Evolutionary conservation across 2,329 filamentous ascomycete genomes (phyloP).

Genomic region (Albifimbria verrucaria): DNA sequence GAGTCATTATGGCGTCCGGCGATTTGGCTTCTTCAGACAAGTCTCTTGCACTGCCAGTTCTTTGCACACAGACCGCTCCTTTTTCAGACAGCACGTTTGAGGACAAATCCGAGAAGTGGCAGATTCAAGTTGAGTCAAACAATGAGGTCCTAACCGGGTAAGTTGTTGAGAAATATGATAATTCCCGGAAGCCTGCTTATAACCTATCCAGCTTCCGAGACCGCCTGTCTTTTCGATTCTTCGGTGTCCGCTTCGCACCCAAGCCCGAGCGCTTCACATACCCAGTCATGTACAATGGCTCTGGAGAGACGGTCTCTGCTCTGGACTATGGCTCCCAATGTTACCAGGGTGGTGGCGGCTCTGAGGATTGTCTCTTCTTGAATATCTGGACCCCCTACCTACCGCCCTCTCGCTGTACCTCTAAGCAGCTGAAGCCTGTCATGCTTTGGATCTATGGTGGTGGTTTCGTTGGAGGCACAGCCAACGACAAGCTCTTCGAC

Average conservation of each 20-base stretch:
- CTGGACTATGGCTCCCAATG: not conserved
- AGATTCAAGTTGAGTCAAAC: not conserved
- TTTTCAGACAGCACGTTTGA: not conserved
- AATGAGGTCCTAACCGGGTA: conserved; percentile 1
- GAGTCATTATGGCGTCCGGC: not conserved
- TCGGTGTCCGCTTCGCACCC: conserved; percentile 1
- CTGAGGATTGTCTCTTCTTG: conserved; percentile 2
- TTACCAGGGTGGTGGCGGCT: not conserved
- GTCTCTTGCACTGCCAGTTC: not conserved
- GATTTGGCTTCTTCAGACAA: not conserved
- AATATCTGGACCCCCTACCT: conserved; percentile 3
- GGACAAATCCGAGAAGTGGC: not conserved
- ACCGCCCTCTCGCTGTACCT: not conserved
- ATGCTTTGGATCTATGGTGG: conserved; percentile 2
- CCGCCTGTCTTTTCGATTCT: conserved; percentile 1
- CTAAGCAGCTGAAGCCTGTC: not conserved
- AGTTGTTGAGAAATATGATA: not conserved
- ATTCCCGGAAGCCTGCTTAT: not conserved
- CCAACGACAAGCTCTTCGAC: conserved; percentile 1
- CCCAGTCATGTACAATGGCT: not conserved
- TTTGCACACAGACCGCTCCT: conserved; percentile 2
- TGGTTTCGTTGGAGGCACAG: not conserved
- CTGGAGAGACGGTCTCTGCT: not conserved
- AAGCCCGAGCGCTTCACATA: not conserved
- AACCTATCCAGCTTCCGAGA: conserved; percentile 1